Base-by-base conservation (phyloP, 805 yeast species). In the Pichia membranifaciens region DNA sequence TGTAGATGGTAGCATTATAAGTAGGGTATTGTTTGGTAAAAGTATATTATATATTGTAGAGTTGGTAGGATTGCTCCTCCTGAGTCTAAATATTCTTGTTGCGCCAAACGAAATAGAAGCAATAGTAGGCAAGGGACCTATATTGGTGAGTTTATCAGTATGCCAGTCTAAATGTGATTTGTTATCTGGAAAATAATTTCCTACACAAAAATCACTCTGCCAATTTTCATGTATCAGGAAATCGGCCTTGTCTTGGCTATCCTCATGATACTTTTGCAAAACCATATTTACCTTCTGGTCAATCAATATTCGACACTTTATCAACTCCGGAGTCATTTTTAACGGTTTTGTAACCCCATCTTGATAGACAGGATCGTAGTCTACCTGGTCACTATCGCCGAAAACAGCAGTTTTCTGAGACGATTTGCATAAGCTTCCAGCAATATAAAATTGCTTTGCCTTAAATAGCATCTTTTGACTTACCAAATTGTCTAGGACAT, bases 1-100 rank as follows among this genome's bases (percentile, higher is more conserved):
- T 51, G 86, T 81, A 0, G 87, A 88, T 1, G 87, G 84, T 50
- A 82, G 80, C 95, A 86, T 85, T 2, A 86, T 63, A 2, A 85
- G 56, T 34, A 86, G 60, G 8, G 86, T 73, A 57, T 86, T 86
- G 59, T 86, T 89, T 0, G 87, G 84, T 3, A 82, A 58, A n/a
- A 80, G 82, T 1, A 82, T 69, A 25, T 84, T 61, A 65, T 58
- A 72, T 69, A 21, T 78, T 10, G 41, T 36, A 9, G 53, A 48
- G 58, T 44, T 70, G 46, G 54, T 56, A 34, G 56, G 48, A 22
- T 56, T 63, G n/a, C 33, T 49, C 47, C 71, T 71, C 46, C 82
- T 65, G 5, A 84, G 60, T 35, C 88, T 61, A 57, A 86, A 87
- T 51, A 79, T 82, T 35, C 95, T 67, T 0, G 84, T 76, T 3